phyloP scores from a whole-genome alignment of 805 yeast species.

The Candida morakotiae region DNA sequence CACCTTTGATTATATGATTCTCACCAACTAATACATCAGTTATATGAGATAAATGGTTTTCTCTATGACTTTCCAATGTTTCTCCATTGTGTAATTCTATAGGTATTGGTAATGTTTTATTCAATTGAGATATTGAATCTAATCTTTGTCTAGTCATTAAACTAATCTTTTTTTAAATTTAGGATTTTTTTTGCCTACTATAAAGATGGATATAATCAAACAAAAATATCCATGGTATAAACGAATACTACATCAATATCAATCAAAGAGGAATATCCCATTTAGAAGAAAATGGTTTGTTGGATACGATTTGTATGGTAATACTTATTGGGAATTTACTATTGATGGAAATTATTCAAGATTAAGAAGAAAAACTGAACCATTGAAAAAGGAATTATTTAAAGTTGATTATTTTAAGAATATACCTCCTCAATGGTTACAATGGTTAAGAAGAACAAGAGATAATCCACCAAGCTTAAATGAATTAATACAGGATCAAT shows the following conservation, averaged over 20 bases:
- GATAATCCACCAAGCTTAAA: slow-evolving; percentile 54
- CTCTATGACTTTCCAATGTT: slow-evolving; percentile 5
- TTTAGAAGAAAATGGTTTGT: slow-evolving; percentile 66
- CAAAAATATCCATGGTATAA: slow-evolving; percentile 48
- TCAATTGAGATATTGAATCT: slow-evolving; percentile 21
- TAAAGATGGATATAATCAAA: slow-evolving; percentile 45
- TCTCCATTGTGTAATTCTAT: slow-evolving; percentile 28
- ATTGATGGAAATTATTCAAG: slow-evolving; percentile 49
- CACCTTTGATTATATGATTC: slow-evolving; percentile 34
- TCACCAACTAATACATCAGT: slow-evolving; percentile 42
- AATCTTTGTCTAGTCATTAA: slow-evolving; percentile 7
- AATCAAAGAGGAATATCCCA: slow-evolving; percentile 60
- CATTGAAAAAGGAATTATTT: slow-evolving; percentile 42
- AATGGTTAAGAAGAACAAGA: slow-evolving; percentile 72
- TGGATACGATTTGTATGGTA: slow-evolving; percentile 79
- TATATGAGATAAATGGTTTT: slow-evolving; percentile 23
- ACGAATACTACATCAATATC: slow-evolving; percentile 52
- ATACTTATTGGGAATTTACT: slow-evolving; percentile 80
- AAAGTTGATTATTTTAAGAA: slow-evolving; percentile 57
- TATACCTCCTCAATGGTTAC: slow-evolving; percentile 72
- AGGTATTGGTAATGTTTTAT: slow-evolving; percentile 34
- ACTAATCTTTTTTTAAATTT: slow-evolving; percentile 1
- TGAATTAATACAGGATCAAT: slow-evolving; percentile 57
- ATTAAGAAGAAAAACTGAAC: slow-evolving; percentile 62
- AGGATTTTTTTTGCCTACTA: not conserved